Conservation (phyloP, 2,329 filamentous ascomycete genomes). For the Trichoderma afroharzianum region DNA sequence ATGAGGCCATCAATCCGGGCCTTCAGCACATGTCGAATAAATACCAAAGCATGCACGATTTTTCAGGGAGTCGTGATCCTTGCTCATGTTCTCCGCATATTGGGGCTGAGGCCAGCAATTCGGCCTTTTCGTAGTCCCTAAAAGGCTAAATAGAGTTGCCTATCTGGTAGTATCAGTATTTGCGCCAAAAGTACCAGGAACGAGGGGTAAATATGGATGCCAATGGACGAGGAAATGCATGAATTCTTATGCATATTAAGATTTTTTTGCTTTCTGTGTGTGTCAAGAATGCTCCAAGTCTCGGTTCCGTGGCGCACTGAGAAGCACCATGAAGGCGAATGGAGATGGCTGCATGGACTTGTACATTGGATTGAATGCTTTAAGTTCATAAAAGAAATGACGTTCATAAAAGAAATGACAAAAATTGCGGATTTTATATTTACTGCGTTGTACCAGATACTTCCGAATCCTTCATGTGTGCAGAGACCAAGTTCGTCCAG, state of each 20-base stretch:
- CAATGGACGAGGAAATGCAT: not conserved
- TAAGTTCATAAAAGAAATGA: not conserved
- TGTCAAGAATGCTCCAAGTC: not conserved
- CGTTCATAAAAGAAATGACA: no score
- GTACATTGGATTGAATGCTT: not conserved
- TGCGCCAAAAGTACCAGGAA: not conserved
- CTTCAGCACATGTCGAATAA: not conserved
- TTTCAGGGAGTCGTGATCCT: not conserved
- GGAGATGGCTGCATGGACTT: not conserved
- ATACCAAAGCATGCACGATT: not conserved
- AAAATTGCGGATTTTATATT: not conserved
- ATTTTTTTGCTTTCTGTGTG: not conserved
- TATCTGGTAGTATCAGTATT: not conserved
- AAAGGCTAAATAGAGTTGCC: not conserved
- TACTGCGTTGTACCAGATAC: not conserved
- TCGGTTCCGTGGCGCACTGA: not conserved
- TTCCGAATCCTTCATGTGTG: no score
- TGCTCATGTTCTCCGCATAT: not conserved
- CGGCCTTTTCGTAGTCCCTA: not conserved
- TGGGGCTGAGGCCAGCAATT: not conserved
- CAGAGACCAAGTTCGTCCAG: no score
- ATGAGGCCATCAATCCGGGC: not conserved
- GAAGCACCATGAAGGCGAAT: not conserved
- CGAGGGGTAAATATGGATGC: not conserved
- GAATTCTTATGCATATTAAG: not conserved